These are phyloP conservation scores for Neospermospora avenae DNA, from an alignment of 2,329 filamentous ascomycete species.

Conservation along the genomic window DNA sequence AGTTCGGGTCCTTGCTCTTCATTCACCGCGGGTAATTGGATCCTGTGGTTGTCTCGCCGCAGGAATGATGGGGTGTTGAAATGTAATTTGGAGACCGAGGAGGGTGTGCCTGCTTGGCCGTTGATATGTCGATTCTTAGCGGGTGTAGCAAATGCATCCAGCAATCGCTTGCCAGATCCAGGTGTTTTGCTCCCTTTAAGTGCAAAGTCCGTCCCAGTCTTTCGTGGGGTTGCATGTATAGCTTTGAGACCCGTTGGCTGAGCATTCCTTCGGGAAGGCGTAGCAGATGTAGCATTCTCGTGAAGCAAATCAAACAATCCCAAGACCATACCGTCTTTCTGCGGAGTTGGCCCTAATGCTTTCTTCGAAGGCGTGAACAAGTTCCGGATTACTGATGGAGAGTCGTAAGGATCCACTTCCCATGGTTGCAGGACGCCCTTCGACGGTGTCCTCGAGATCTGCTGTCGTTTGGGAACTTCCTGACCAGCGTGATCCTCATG, in stretches of 20 bases:
- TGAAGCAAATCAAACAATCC: constrained; percentile 72
- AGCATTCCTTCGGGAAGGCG: constrained; percentile 20
- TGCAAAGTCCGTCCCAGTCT: constrained; percentile 15
- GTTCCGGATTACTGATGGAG: constrained; percentile 54
- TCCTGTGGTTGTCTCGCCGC: constrained; percentile 44
- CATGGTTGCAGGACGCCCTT: constrained; percentile 36
- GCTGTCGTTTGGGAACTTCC: constrained; percentile 52
- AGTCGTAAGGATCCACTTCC: constrained; percentile 46
- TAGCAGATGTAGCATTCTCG: constrained; percentile 47
- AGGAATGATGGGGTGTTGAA: constrained; percentile 73
- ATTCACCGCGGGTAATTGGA: constrained; percentile 48
- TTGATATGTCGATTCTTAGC: constrained; percentile 47
- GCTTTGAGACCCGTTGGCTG: constrained; percentile 28
- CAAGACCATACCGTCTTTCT: constrained; percentile 72
- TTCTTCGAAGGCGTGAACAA: constrained; percentile 58
- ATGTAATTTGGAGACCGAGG: constrained; percentile 51
- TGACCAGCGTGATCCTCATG: constrained; percentile 37
- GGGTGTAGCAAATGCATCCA: constrained; percentile 66
- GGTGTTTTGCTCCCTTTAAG: constrained; percentile 41
- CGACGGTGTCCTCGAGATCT: constrained; percentile 42
- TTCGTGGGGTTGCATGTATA: constrained; percentile 40
- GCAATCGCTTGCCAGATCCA: constrained; percentile 55
- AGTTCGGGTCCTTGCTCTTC: constrained; percentile 51
- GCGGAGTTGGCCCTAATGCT: constrained; percentile 74
- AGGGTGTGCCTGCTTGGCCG: constrained; percentile 42